Conservation (phyloP, 2,329 filamentous ascomycete genomes). For the Ascochyta pisi region DNA sequence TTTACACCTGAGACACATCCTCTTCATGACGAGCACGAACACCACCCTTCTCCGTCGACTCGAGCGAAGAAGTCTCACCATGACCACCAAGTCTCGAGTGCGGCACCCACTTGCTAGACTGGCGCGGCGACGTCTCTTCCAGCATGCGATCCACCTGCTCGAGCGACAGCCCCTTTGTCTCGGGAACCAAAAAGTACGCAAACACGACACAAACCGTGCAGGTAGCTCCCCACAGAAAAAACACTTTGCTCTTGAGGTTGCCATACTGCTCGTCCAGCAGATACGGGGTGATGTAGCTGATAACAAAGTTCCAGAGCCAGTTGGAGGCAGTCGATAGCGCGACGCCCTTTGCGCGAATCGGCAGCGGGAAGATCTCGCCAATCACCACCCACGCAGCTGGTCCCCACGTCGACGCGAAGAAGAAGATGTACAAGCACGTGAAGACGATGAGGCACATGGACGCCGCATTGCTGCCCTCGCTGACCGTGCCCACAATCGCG, state of each 20-base stretch:
- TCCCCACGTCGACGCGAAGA: conserved; percentile 89
- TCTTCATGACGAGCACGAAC: conserved; percentile 2
- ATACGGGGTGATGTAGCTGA: conserved; percentile 67
- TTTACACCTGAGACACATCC: background rate
- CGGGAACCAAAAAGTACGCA: conserved; percentile 77
- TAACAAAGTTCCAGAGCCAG: conserved; percentile 86
- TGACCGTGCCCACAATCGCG: conserved; percentile 66
- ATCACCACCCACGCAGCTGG: conserved; percentile 76
- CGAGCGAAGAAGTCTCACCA: conserved; percentile 10
- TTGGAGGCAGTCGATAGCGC: conserved; percentile 86
- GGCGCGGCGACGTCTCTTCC: conserved; percentile 79
- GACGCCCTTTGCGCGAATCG: conserved; percentile 87
- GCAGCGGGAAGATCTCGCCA: conserved; percentile 88
- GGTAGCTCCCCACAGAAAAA: conserved; percentile 62
- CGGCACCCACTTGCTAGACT: conserved; percentile 75
- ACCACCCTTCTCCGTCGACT: conserved; percentile 13
- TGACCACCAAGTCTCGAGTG: conserved; percentile 66
- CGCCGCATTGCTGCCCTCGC: conserved; percentile 58
- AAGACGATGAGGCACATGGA: conserved; percentile 72
- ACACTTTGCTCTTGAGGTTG: conserved; percentile 64
- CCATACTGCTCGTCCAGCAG: conserved; percentile 71
- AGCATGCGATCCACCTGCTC: conserved; percentile 86
- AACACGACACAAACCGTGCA: conserved; percentile 65
- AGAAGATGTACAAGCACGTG: conserved; percentile 92
- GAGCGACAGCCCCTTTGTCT: conserved; percentile 77